phyloP scores from a whole-genome alignment of 148 eudicot species.

The Fagopyrum homotropicum region DNA sequence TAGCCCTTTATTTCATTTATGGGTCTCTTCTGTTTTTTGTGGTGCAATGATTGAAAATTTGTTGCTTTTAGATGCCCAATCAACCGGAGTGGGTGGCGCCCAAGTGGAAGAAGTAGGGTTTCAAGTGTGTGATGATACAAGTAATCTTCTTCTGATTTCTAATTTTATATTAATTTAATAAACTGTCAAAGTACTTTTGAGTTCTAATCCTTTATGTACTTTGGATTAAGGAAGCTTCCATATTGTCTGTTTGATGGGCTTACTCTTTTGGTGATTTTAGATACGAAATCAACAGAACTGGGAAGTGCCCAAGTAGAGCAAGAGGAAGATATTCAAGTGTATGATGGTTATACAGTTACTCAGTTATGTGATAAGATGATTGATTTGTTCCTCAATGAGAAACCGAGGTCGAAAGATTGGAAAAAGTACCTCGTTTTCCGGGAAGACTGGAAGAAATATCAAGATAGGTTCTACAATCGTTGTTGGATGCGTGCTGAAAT shows the following conservation, averaged over 20 bases:
- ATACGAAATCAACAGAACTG: slow-evolving; percentile 18
- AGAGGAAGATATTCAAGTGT: slow-evolving; percentile 55
- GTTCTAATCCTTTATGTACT: neutral
- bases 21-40: neutral
- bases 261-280: slow-evolving; percentile 5
- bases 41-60: neutral
- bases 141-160: neutral
- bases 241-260: neutral
- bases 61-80: slow-evolving; percentile 8
- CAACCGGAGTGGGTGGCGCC: neutral
- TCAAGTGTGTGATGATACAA: neutral
- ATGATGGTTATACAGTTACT: slow-evolving; percentile 76
- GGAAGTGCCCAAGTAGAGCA: slow-evolving; percentile 33
- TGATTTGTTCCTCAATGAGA: slow-evolving; percentile 78
- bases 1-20: neutral
- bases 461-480: slow-evolving; percentile 59
- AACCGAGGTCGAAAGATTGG: slow-evolving; percentile 86
- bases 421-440: slow-evolving; percentile 68
- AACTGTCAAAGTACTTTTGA: neutral
- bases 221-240: neutral
- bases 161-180: neutral
- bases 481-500: slow-evolving; percentile 51
- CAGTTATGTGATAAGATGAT: slow-evolving; percentile 85
- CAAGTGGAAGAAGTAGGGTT: neutral
- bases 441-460: slow-evolving; percentile 87